phyloP scores from a whole-genome alignment of 805 yeast species.

The Candida ulmi region DNA sequence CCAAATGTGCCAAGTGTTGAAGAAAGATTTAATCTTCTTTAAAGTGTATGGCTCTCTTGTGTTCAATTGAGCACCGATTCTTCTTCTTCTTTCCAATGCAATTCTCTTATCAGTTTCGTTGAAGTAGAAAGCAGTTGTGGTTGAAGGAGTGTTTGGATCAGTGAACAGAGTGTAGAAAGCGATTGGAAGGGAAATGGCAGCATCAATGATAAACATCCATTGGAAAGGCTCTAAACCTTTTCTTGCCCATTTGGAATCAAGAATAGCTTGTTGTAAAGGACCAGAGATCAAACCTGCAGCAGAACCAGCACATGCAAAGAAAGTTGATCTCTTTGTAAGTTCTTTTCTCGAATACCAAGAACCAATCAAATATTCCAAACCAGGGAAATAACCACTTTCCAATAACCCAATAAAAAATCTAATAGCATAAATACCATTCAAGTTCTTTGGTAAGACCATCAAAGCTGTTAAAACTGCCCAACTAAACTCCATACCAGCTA shows the following conservation, averaged over 20 bases:
- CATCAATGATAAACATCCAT: slow-evolving; percentile 39
- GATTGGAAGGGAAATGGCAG: slow-evolving; percentile 32
- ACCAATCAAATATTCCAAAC: slow-evolving; percentile 38
- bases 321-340: slow-evolving; percentile 29
- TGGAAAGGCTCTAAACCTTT: slow-evolving; percentile 25
- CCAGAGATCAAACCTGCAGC: slow-evolving; percentile 22
- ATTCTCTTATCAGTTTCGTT: slow-evolving; percentile 36
- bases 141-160: slow-evolving; percentile 19
- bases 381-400: slow-evolving; percentile 46
- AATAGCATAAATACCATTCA: slow-evolving; percentile 26
- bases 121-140: slow-evolving; percentile 37
- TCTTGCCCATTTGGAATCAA: slow-evolving; percentile 8
- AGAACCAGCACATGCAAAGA: slow-evolving; percentile 30
- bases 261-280: slow-evolving; percentile 27
- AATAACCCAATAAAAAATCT: slow-evolving; percentile 37
- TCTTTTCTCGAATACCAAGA: slow-evolving; percentile 31
- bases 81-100: slow-evolving; percentile 41
- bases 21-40: slow-evolving; percentile 33
- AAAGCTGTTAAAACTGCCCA: slow-evolving; percentile 38
- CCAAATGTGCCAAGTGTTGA: slow-evolving; percentile 43
- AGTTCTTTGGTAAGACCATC: slow-evolving; percentile 24
- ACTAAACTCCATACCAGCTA: slow-evolving; percentile 37
- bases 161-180: slow-evolving; percentile 34
- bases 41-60: slow-evolving; percentile 35
- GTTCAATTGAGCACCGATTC: slow-evolving; percentile 37